Evolutionary conservation across 352 stramenopile genomes (phyloP), one percentile per base, ranked within the genome.

Genomic region (Phytophthora pluvialis): DNA sequence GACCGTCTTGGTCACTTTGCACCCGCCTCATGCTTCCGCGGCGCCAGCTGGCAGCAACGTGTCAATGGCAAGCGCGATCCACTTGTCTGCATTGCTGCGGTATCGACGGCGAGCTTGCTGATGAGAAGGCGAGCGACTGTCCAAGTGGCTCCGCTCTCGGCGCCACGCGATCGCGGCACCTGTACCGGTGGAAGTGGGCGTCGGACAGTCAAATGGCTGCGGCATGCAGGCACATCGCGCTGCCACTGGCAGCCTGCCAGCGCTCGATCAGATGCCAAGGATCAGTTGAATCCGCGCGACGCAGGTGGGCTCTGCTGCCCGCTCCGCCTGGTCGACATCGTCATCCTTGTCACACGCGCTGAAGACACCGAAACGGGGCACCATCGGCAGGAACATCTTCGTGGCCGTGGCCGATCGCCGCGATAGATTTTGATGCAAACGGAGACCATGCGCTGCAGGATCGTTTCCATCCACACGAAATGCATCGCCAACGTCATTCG

Each of bases 21-120:
- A 69, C 58, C 64, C 45, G 51, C 64, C 64, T 68, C 64, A 69
- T 51, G 64, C 36, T 60, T 67, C 63, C 48, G 54, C 21, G 15
- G 32, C 26, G 31, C 52, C 62, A 70, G 55, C 46, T 60, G 62
- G 31, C 15, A 16, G 10, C 35, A 56, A 47, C 35, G 39, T 60
- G 58, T 52, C 58, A 46, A 10, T 47, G 40, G 15, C 32, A 32
- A 35, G n/a, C 48, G 38, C 25, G 31, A 42, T 40, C 15, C 39
- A 31, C 15, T n/a, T n/a, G n/a, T n/a, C n/a, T n/a, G n/a, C n/a
- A n/a, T n/a, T n/a, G n/a, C n/a, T n/a, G n/a, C n/a, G n/a, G n/a
- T n/a, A n/a, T n/a, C n/a, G n/a, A n/a, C n/a, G n/a, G n/a, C n/a
- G n/a, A n/a, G n/a, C n/a, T 53, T 60, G 40, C 38, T 61, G 60